phyloP scores from a whole-genome alignment of 139 green algal genomes.

The Desmodesmus armatus region DNA sequence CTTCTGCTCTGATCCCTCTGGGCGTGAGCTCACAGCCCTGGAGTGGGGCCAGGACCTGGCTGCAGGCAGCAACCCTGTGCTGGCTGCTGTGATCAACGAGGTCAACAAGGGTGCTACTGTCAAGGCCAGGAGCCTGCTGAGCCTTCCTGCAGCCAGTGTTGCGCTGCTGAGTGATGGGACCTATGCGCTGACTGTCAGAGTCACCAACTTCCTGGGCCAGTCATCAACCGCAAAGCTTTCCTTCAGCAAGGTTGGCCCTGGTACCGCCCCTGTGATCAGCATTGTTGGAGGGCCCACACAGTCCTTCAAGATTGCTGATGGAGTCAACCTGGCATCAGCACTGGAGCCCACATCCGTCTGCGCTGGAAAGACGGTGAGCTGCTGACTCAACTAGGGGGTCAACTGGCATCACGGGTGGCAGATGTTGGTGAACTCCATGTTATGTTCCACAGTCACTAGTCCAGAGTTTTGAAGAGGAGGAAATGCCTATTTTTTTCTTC shows the following conservation, averaged over 20 bases:
- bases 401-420: too few species aligned
- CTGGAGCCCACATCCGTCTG: slow-evolving; percentile 16
- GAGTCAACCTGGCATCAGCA: neutral
- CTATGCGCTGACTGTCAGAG: slow-evolving; percentile 1
- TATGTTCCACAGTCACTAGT: too few species aligned
- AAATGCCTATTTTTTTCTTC: too few species aligned
- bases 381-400: neutral
- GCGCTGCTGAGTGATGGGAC: neutral
- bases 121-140: neutral
- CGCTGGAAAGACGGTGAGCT: neutral
- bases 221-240: neutral
- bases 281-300: neutral
- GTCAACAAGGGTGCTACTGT: neutral
- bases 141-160: neutral
- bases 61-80: slow-evolving; percentile 1
- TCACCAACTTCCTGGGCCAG: slow-evolving; percentile 5
- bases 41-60: neutral
- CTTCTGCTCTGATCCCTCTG: slow-evolving; percentile 13
- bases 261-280: slow-evolving; percentile 7
- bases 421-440: too few species aligned
- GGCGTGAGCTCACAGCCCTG: neutral
- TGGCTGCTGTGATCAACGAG: neutral
- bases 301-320: slow-evolving; percentile 19
- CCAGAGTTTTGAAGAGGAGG: too few species aligned
- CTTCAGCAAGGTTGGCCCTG: neutral